These are phyloP conservation scores for Starmerella geochares DNA, from an alignment of 805 yeast species.

Conservation along the genomic window DNA sequence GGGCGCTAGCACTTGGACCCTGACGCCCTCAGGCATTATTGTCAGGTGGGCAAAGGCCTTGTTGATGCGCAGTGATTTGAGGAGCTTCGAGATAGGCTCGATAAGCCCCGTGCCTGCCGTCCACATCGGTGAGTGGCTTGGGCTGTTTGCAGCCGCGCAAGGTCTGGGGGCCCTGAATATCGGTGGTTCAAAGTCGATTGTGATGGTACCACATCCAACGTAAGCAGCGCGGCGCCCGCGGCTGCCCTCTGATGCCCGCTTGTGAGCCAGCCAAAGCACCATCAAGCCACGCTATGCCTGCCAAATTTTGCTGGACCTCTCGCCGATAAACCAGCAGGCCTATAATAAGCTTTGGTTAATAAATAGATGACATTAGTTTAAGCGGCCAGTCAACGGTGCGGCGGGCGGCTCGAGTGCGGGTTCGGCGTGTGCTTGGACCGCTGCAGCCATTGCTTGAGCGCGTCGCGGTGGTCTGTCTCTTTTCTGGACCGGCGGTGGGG, in stretches of 20 bases:
- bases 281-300: no score
- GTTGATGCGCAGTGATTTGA: constrained; percentile 14
- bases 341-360: no score
- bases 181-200: not conserved
- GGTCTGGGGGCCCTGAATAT: not conserved
- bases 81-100: constrained; percentile 18
- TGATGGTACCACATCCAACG: not conserved
- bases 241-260: no score
- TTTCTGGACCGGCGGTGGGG: constrained; percentile 15
- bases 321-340: no score
- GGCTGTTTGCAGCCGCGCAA: not conserved
- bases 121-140: constrained; percentile 10
- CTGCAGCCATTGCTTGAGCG: constrained; percentile 19
- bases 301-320: no score
- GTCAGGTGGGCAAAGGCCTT: constrained; percentile 9
- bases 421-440: constrained; percentile 8
- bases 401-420: not conserved
- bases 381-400: not conserved
- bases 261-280: no score
- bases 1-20: constrained; percentile 15
- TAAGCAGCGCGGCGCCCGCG: not conserved
- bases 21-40: constrained; percentile 12
- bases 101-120: constrained; percentile 20
- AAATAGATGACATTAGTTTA: no score
- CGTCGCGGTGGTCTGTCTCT: constrained; percentile 10